Conservation (phyloP, 257 asterid genomes). For the Fraxinus excelsior region DNA sequence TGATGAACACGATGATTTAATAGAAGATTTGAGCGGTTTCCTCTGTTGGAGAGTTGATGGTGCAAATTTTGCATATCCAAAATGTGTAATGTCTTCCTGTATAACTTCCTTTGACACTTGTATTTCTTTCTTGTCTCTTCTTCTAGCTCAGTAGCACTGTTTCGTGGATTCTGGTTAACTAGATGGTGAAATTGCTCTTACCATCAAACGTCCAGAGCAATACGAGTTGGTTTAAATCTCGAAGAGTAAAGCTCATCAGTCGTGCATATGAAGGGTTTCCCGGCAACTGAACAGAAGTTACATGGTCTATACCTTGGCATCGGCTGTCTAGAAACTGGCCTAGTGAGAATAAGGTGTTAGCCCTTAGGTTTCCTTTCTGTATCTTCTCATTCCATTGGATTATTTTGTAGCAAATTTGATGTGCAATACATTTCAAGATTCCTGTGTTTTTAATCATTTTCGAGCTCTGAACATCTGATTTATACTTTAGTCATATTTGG, state of each 20-base stretch:
- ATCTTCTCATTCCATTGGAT: slow-evolving; percentile 23
- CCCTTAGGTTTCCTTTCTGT: neutral
- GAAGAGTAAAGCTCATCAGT: neutral
- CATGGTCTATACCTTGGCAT: neutral
- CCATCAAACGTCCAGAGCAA: neutral
- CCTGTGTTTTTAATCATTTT: neutral
- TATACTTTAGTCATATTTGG: too few relatives aligned
- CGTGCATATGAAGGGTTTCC: neutral
- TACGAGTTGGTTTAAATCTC: slow-evolving; percentile 12
- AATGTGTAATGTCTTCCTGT: too few relatives aligned
- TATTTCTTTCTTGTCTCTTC: slow-evolving; percentile 5
- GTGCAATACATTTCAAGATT: neutral
- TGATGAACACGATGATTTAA: too few relatives aligned
- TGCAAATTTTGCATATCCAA: neutral
- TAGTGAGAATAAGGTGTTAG: slow-evolving; percentile 5
- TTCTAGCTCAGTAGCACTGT: slow-evolving; percentile 8
- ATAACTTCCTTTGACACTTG: neutral
- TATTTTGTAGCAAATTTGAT: slow-evolving; percentile 23
- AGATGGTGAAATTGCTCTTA: neutral
- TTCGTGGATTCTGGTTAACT: slow-evolving; percentile 1
- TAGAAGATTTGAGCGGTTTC: too few relatives aligned
- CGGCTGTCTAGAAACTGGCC: neutral
- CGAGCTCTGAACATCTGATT: too few relatives aligned
- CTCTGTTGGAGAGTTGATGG: too few relatives aligned
- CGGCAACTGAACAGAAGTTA: slow-evolving; percentile 1